Base-by-base conservation (phyloP, 768 basidiomycete genomes). In the Lentinula sp. region DNA sequence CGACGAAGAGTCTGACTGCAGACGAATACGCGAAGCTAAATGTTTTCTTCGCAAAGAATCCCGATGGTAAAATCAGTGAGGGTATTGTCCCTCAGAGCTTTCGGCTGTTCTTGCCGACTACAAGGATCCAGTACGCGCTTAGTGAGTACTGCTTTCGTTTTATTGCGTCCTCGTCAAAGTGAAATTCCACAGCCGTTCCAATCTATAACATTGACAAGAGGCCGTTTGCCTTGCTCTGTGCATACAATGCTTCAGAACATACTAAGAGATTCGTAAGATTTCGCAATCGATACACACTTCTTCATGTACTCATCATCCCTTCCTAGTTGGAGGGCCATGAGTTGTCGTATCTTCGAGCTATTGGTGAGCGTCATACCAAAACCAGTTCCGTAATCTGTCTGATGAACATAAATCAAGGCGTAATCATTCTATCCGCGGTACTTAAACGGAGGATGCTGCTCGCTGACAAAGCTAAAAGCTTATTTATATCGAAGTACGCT, bases 151-250 rank as follows among this genome's bases (percentile, higher is more conserved):
- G 18, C 55, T 18, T 52, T 54, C 63, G 32, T 28, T 4, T 57
- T 41, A 15, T 39, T 13, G 37, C 41, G 8, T 46, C 18, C 12
- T 41, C 20, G 54, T 45, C 56, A 28, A 62, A 42, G 59, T 66
- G 37, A 59, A 61, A 36, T 56, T 58, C 35, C 41, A 13, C 36
- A 93, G 92, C 87, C 60, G 95, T 96, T 6, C 95, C 95, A 6
- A 89, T 96, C 54, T 95, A 91, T 72, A 95, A 95, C 66, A 86
- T 96, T 57, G 93, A 96, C 74, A 91, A 93, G 74, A 84, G 89
- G 55, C 93, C 94, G 10, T 96, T 97, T 66, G 93, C 93, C 6
- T 71, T 97, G 67, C 78, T 98, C 18, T 95, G 92, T 65, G 93
- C 93, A 5, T 96, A 95, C 73, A 97, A 95, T 72, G 88, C 87